A percentile compares a stretch with the other conserved stretches of the same genome.
These are phyloP conservation scores for Tylopilus sp. DNA, from an alignment of 768 basidiomycete genomes.

Conservation along the genomic window DNA sequence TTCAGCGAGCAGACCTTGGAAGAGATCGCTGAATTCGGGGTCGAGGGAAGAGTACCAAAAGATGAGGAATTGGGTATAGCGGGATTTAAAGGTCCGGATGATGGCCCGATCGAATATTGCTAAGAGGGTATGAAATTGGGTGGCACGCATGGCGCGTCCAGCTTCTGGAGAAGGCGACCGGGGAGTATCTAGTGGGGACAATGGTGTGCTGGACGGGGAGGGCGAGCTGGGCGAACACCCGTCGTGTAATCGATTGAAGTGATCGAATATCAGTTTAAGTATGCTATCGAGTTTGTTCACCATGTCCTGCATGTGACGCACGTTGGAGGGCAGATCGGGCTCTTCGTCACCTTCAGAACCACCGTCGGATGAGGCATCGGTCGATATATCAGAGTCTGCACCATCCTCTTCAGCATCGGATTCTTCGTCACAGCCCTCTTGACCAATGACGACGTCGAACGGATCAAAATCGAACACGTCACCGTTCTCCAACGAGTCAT, in stretches of 20 bases:
- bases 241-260: conserved; percentile 58
- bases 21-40: conserved; percentile 84
- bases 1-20: conserved; percentile 92
- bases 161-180: conserved; percentile 31
- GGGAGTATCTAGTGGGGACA: conserved; percentile 20
- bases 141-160: conserved; percentile 40
- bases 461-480: conserved; percentile 76
- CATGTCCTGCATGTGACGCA: conserved; percentile 79
- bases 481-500: conserved; percentile 48
- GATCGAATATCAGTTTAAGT: conserved; percentile 78
- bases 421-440: conserved; percentile 61
- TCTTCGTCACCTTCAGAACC: conserved; percentile 44
- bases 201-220: conserved; percentile 6
- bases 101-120: conserved; percentile 93
- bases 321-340: conserved; percentile 42
- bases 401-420: conserved; percentile 54
- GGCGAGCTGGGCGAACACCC: conserved; percentile 17
- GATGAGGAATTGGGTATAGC: conserved; percentile 94
- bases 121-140: conserved; percentile 84
- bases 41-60: conserved; percentile 96
- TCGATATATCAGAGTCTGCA: conserved; percentile 50
- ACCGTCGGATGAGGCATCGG: conserved; percentile 74
- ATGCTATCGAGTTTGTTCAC: conserved; percentile 89
- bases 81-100: conserved; percentile 92
- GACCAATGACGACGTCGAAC: conserved; percentile 80